Evolutionary conservation across 2,329 filamentous ascomycete species (phyloP).

Genomic region (Podosphaera fusca): DNA sequence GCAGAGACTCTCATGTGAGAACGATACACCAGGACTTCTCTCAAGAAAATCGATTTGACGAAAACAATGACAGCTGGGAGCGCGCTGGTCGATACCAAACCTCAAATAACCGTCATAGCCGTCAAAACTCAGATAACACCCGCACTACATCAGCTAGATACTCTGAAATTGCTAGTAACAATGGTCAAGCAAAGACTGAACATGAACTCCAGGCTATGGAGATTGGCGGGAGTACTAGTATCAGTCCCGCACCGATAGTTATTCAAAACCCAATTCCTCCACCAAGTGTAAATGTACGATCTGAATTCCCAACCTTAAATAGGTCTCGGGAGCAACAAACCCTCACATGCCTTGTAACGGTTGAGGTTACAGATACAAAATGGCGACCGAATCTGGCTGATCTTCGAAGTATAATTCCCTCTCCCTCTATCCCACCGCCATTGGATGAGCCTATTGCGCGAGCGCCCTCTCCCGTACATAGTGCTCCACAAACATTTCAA

Average conservation of each 20-base stretch:
- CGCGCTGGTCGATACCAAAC: constrained; percentile 20
- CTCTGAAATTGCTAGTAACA: constrained; percentile 48
- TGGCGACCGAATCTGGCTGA: constrained; percentile 77
- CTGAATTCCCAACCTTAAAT: constrained; percentile 86
- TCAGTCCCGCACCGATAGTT: constrained; percentile 40
- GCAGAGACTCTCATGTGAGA: constrained; percentile 19
- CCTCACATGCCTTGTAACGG: constrained; percentile 76
- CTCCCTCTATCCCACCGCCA: constrained; percentile 19
- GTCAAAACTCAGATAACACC: constrained; percentile 60
- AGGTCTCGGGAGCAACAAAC: constrained; percentile 85
- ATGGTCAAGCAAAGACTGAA: constrained; percentile 54
- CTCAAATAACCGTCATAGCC: constrained; percentile 27
- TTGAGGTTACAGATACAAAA: constrained; percentile 81
- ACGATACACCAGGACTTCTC: constrained; percentile 17
- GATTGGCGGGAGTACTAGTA: constrained; percentile 35
- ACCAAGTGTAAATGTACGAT: constrained; percentile 80
- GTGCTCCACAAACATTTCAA: constrained; percentile 35
- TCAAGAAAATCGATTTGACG: constrained; percentile 10
- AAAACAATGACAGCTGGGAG: constrained; percentile 25
- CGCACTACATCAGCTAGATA: constrained; percentile 56
- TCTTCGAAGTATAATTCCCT: constrained; percentile 29
- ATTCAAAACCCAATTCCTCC: constrained; percentile 73
- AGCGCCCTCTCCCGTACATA: constrained; percentile 31
- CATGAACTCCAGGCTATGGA: constrained; percentile 96
- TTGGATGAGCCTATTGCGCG: constrained; percentile 29